A percentile compares a stretch with the other conserved stretches of the same genome.
These are phyloP conservation scores for Boechera retrofracta DNA, from an alignment of 345 rosid genomes.

Conservation along the genomic window DNA sequence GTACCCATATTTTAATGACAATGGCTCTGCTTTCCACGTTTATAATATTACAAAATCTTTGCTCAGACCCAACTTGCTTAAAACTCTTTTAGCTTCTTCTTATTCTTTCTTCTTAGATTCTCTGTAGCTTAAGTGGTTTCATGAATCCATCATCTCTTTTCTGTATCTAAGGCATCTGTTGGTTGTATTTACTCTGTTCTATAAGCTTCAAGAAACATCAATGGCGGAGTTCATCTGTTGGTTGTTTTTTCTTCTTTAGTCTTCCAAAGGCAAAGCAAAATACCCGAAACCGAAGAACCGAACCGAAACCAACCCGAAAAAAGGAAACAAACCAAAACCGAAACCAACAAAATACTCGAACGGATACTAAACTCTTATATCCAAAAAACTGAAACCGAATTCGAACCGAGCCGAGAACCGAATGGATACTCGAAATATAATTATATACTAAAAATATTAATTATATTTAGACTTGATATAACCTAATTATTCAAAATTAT, in stretches of 20 bases:
- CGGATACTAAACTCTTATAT: too few species aligned
- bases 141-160: constrained; percentile 21
- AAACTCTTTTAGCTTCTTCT: constrained; percentile 31
- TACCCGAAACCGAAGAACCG: too few species aligned
- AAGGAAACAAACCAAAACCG: too few species aligned
- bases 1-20: constrained; percentile 45
- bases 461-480: too few species aligned
- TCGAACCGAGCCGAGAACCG: too few species aligned
- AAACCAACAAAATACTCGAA: too few species aligned
- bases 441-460: too few species aligned
- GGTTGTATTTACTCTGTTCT: constrained; percentile 3
- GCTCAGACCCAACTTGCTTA: constrained; percentile 22
- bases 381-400: too few species aligned
- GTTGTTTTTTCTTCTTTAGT: not conserved
- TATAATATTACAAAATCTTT: constrained; percentile 33
- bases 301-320: too few species aligned
- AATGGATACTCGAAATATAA: too few species aligned
- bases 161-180: constrained; percentile 25
- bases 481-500: too few species aligned
- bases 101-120: constrained; percentile 43
- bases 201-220: constrained; percentile 46
- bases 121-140: constrained; percentile 22
- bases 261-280: not conserved
- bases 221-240: constrained; percentile 75
- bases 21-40: constrained; percentile 46